phyloP scores from a whole-genome alignment of 345 rosid genomes.

The Eucalyptus erythrocorys region DNA sequence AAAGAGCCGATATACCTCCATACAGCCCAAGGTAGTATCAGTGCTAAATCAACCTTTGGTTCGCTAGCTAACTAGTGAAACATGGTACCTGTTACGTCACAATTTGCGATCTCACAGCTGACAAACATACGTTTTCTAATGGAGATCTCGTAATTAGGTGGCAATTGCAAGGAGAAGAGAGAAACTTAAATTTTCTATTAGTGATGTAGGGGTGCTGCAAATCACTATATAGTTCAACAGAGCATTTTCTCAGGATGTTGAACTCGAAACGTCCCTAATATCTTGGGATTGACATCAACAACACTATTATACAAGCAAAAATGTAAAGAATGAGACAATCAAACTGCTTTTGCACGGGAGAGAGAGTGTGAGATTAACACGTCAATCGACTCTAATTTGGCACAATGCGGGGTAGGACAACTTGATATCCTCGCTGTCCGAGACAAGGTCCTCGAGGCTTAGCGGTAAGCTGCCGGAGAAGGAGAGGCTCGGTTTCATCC shows the following conservation, averaged over 20 bases:
- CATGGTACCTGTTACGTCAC: not conserved
- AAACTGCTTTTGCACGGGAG: not conserved
- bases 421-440: conserved; percentile 34
- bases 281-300: not conserved
- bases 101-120: not conserved
- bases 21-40: not conserved
- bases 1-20: not conserved
- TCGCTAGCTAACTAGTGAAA: not conserved
- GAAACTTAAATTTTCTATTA: not conserved
- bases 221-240: conserved; percentile 41
- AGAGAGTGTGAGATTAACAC: not conserved
- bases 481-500: conserved; percentile 66
- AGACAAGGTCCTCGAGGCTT: conserved; percentile 74
- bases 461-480: conserved; percentile 47
- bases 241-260: conserved; percentile 31
- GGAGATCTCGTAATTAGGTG: not conserved
- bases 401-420: not conserved
- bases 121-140: not conserved
- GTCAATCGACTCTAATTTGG: conserved; percentile 1
- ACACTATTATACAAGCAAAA: not conserved
- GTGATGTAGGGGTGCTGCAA: not conserved
- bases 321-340: conserved; percentile 18
- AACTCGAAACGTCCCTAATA: not conserved
- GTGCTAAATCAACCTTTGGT: not conserved
- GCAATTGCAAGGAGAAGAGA: not conserved